Base-by-base conservation (phyloP, 805 yeast species). In the Isabelozyma heimii region DNA sequence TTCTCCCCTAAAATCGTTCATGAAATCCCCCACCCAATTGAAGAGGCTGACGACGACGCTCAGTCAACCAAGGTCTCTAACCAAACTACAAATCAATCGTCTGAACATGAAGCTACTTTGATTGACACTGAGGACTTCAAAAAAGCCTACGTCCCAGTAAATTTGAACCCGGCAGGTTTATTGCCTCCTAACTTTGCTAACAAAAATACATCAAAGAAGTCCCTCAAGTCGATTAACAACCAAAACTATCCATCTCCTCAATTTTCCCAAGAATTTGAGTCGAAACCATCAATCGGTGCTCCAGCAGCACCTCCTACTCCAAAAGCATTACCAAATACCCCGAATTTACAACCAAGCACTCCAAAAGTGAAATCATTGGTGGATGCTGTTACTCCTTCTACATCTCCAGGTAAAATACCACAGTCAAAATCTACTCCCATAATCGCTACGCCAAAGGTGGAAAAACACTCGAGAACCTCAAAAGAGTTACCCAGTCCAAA, bases 81-180 rank as follows among this genome's bases (percentile, higher is more conserved):
- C n/a, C 46, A 41, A 15, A 24, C 41, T 13, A 40, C 27, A 12
- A 40, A 40, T 26, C 43, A 20, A 9, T 40, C 28, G 24, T 44
- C 47, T 14, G 62, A 60, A 20, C 61, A 62, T 39, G 67, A 64
- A 15, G 65, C 60, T 20, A 64, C 69, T 8, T 52, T 63, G 39
- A 56, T 59, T 14, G 66, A 62, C 24, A 60, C 57, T n/a, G 42
- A 42, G 5, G 42, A 30, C n/a, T 30, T 30, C 8, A 30, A 30
- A 10, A 30, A 30, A 16, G 1, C 37, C 16, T 16, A n/a, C 24
- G 20, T 41, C 45, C 24, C 35, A 15, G 42, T 44, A n/a, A 44
- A 40, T 16, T 35, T 40, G 43, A 42, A 24, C 24, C 37, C 27
- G 20, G 14, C 41, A 5, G 20, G 28, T 14, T 14, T 37, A 15